phyloP scores from a whole-genome alignment of 1,139 yeast species.

The Debaryomyces subglobosus region DNA sequence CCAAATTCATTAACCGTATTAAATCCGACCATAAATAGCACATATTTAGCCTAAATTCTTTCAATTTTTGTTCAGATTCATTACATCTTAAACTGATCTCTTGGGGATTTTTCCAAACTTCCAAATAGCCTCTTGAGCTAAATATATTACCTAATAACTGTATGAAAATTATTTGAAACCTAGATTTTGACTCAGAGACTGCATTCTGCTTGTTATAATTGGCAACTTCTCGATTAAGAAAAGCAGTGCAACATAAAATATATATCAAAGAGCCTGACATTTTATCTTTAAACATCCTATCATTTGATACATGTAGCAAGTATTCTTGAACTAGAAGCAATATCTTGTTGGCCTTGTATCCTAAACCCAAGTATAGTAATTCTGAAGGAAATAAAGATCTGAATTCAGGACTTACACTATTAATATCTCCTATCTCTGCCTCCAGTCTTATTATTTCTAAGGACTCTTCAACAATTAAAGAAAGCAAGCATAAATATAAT shows the following conservation, averaged over 20 bases:
- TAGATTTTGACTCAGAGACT: not conserved
- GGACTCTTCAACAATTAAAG: slow-evolving; percentile 37
- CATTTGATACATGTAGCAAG: slow-evolving; percentile 11
- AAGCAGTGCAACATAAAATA: slow-evolving; percentile 26
- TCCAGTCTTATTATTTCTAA: slow-evolving; percentile 26
- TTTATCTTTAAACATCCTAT: slow-evolving; percentile 1
- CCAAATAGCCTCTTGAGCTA: slow-evolving; percentile 22
- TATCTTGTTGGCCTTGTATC: slow-evolving; percentile 19
- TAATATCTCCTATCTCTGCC: slow-evolving; percentile 15
- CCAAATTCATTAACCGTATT: slow-evolving; percentile 36
- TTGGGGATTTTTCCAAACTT: slow-evolving; percentile 44
- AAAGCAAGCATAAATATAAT: slow-evolving; percentile 34
- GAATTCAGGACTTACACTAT: slow-evolving; percentile 20
- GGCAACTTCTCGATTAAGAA: slow-evolving; percentile 27
- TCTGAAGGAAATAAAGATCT: slow-evolving; percentile 31
- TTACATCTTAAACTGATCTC: slow-evolving; percentile 23
- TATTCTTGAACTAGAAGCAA: slow-evolving; percentile 22
- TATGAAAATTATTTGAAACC: slow-evolving; percentile 7
- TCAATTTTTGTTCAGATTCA: slow-evolving; percentile 22
- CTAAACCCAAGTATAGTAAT: slow-evolving; percentile 20
- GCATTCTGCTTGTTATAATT: slow-evolving; percentile 21
- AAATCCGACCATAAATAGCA: slow-evolving; percentile 42
- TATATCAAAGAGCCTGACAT: slow-evolving; percentile 25
- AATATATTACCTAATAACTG: slow-evolving; percentile 12
- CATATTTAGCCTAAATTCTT: slow-evolving; percentile 35